A percentile compares a stretch with the other conserved stretches of the same genome.
Conservation (phyloP, 202 grass and related monocot genomes). For the Zizania palustris region DNA sequence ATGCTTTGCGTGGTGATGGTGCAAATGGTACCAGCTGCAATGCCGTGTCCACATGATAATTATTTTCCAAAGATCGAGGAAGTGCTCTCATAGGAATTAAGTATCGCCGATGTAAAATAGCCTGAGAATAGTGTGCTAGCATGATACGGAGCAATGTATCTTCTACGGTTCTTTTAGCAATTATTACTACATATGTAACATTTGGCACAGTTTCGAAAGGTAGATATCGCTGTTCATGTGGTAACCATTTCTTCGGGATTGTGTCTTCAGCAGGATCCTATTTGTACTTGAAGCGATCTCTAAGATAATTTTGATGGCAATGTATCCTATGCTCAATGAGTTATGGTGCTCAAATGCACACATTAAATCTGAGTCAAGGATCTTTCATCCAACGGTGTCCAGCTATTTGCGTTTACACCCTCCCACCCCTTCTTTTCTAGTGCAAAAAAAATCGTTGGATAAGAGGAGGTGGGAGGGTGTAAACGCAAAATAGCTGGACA, state of each 20-base stretch:
- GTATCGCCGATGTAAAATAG: conserved; percentile 46
- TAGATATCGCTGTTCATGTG: conserved; percentile 7
- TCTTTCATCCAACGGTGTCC: too few relatives aligned
- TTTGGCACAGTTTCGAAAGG: not conserved
- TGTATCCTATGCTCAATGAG: too few relatives aligned
- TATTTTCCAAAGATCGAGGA: conserved; percentile 9
- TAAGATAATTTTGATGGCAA: not conserved
- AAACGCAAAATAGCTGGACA: too few relatives aligned
- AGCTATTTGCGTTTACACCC: too few relatives aligned
- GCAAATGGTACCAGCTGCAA: conserved; percentile 3
- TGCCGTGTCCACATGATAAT: not conserved
- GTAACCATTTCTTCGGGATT: not conserved
- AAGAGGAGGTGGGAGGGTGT: too few relatives aligned
- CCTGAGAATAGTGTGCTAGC: conserved; percentile 33
- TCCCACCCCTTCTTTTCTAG: too few relatives aligned
- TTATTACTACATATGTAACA: conserved; percentile 21
- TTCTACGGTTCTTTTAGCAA: conserved; percentile 21
- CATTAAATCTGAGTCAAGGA: too few relatives aligned
- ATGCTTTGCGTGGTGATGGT: conserved; percentile 29
- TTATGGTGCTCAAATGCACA: too few relatives aligned
- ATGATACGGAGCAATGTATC: conserved; percentile 10
- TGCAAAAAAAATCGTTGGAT: too few relatives aligned
- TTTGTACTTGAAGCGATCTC: not conserved
- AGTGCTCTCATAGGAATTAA: conserved; percentile 23
- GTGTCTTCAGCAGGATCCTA: not conserved